Base-by-base conservation (phyloP, 768 basidiomycete species). In the Kwoniella botswanensis region DNA sequence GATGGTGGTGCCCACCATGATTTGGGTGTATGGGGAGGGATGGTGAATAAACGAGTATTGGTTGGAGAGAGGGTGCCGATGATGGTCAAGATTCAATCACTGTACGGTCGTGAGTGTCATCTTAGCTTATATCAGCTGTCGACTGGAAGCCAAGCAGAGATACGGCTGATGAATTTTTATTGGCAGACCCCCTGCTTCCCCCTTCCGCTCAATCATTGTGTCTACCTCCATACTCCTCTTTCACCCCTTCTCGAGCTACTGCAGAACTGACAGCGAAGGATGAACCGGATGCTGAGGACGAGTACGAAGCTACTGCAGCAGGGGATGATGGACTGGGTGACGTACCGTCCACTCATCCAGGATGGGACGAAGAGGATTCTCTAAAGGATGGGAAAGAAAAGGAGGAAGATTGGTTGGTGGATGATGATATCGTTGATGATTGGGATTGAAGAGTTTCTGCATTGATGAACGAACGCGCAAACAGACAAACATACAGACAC, bases 51-150 rank as follows among this genome's bases (percentile, higher is more conserved):
- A 44, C 67, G 52, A 11, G 72, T 77, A 2, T 52, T 83, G 52
- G 76, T 76, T 5, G 65, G 61, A 1, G 82, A 83, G 61, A 21
- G 79, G n/a, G 54, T 82, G 21, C 82, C 82, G 15, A 76, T 79
- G 74, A 76, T 82, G 74, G 67, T 76, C 56, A 79, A 79, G 59
- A 64, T 77, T 10, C 71, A 77, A 55, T 43, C 52, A 6, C 15
- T 72, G 42, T 64, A 67, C 22, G 58, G 43, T 3, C 42, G 79
- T 76, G 61, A 60, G 76, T 73, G 15, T 50, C 3, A 4, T 17
- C 53, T 42, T n/a, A 13, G 53, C 18, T 21, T 65, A 24, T 29
- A 44, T 35, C 10, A 17, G 12, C 18, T 66, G n/a, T 56, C 35
- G 1, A 50, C 12, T 13, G 5, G 22, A 67, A 50, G 12, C 10